These are phyloP conservation scores for Ophiostoma angusticollis DNA, from an alignment of 2,329 filamentous ascomycete genomes.

Conservation along the genomic window DNA sequence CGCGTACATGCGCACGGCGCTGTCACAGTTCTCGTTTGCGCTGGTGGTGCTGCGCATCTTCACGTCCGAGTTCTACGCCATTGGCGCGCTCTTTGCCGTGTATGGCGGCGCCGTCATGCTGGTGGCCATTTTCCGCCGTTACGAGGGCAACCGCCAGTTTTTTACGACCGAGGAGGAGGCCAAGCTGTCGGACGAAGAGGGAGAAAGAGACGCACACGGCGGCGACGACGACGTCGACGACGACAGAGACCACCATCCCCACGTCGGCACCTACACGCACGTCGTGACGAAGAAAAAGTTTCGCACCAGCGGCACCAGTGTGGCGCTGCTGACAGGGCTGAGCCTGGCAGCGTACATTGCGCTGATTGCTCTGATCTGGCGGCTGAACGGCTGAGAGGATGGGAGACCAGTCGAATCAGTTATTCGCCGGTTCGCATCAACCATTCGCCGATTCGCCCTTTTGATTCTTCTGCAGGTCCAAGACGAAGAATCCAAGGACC, in stretches of 20 bases:
- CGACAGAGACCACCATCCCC: constrained; percentile 12
- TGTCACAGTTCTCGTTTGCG: constrained; percentile 90
- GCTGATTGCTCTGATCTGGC: constrained; percentile 34
- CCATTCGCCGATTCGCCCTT: too few species aligned
- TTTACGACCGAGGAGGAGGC: constrained; percentile 46
- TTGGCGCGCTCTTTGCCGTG: constrained; percentile 88
- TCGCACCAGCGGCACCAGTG: constrained; percentile 50
- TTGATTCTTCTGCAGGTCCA: too few species aligned
- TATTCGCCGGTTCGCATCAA: too few species aligned
- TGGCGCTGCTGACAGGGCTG: constrained; percentile 42
- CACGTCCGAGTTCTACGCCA: constrained; percentile 89
- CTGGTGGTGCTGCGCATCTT: constrained; percentile 95
- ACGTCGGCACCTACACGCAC: constrained; percentile 9
- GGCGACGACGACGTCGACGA: constrained; percentile 9
- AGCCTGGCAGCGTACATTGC: constrained; percentile 46
- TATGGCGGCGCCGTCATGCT: constrained; percentile 78
- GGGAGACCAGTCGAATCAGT: too few species aligned
- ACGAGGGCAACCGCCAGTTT: constrained; percentile 89
- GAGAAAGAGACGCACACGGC: too few species aligned
- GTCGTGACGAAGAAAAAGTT: constrained; percentile 40
- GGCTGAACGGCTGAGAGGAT: constrained; percentile 9
- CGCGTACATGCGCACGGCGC: constrained; percentile 86
- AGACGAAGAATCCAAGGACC: too few species aligned
- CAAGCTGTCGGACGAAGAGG: constrained; percentile 19
- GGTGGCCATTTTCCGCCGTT: constrained; percentile 72